These are phyloP conservation scores for Paramecium caudatum DNA, from an alignment of 73 alveolate species.

Conservation along the genomic window DNA sequence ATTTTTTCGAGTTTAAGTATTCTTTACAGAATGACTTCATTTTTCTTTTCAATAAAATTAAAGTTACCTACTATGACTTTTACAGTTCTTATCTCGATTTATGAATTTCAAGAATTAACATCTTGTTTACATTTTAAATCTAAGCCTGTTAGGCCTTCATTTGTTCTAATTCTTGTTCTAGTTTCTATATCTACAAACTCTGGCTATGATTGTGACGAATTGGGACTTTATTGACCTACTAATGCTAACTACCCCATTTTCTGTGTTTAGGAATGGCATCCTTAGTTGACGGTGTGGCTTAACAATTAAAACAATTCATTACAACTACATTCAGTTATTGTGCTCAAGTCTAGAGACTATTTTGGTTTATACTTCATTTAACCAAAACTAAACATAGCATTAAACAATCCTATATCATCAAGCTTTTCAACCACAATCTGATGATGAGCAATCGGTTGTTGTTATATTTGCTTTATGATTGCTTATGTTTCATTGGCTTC, in stretches of 20 bases:
- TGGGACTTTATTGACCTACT: slow-evolving; percentile 6
- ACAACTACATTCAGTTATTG: slow-evolving; percentile 44
- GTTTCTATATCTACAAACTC: not conserved
- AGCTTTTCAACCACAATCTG: slow-evolving; percentile 47
- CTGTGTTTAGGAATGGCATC: slow-evolving; percentile 48
- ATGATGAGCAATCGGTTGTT: slow-evolving; percentile 37
- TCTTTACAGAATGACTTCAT: slow-evolving; percentile 4
- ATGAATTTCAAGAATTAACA: slow-evolving; percentile 44
- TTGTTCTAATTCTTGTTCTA: slow-evolving; percentile 17
- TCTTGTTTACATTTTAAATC: slow-evolving; percentile 4
- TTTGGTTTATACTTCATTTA: slow-evolving; percentile 47
- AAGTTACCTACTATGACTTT: not conserved
- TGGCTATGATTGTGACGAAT: slow-evolving; percentile 35
- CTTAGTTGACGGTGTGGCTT: slow-evolving; percentile 41
- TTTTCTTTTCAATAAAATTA: not conserved
- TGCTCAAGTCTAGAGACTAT: slow-evolving; percentile 29
- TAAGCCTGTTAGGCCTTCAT: slow-evolving; percentile 26
- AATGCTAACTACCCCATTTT: not conserved
- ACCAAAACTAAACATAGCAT: slow-evolving; percentile 42
- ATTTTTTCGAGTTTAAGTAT: slow-evolving; percentile 23
- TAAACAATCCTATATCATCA: slow-evolving; percentile 43
- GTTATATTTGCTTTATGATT: slow-evolving; percentile 6
- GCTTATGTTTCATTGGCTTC: slow-evolving; percentile 14
- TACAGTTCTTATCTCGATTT: slow-evolving; percentile 33
- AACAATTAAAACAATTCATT: not conserved